A percentile compares a stretch with the other conserved stretches of the same genome.
These are phyloP conservation scores for Phytophthora pistaciae DNA, from an alignment of 352 stramenopile genomes.

Conservation along the genomic window DNA sequence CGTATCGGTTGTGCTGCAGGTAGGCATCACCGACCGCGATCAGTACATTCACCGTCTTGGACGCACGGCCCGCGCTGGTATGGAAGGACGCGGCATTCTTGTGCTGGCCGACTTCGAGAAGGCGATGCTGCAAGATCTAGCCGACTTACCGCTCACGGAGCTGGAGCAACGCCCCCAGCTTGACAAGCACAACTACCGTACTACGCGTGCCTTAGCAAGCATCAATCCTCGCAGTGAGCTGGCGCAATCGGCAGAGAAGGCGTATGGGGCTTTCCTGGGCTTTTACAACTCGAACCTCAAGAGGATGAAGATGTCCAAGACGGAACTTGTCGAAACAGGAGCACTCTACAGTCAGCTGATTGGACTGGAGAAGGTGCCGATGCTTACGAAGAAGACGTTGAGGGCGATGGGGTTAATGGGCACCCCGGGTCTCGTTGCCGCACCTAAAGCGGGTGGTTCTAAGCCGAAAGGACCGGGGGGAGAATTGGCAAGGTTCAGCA, in stretches of 20 bases:
- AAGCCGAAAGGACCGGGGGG: constrained; percentile 18
- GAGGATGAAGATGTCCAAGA: constrained; percentile 57
- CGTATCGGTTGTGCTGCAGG: constrained; percentile 91
- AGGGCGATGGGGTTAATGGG: constrained; percentile 87
- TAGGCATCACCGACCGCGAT: constrained; percentile 87
- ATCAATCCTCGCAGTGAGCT: constrained; percentile 57
- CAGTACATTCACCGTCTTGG: constrained; percentile 97
- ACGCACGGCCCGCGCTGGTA: constrained; percentile 92
- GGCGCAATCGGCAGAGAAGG: constrained; percentile 77
- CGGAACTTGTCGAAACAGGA: constrained; percentile 75
- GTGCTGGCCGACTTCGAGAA: constrained; percentile 91
- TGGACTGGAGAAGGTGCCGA: constrained; percentile 68
- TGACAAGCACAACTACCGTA: constrained; percentile 36
- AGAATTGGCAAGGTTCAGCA: constrained; percentile 26
- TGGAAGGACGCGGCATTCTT: constrained; percentile 83
- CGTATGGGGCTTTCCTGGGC: constrained; percentile 95
- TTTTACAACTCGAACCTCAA: constrained; percentile 94
- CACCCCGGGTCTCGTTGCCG: constrained; percentile 61
- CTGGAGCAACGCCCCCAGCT: constrained; percentile 33
- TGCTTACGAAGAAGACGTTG: constrained; percentile 85
- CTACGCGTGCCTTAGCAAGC: constrained; percentile 41
- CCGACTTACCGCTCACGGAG: constrained; percentile 69
- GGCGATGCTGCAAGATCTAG: constrained; percentile 74
- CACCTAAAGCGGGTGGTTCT: constrained; percentile 20
- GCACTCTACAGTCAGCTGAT: constrained; percentile 73